Conservation (phyloP, 1,284 basidiomycete species). For the Cutaneotrichosporon sp. region DNA sequence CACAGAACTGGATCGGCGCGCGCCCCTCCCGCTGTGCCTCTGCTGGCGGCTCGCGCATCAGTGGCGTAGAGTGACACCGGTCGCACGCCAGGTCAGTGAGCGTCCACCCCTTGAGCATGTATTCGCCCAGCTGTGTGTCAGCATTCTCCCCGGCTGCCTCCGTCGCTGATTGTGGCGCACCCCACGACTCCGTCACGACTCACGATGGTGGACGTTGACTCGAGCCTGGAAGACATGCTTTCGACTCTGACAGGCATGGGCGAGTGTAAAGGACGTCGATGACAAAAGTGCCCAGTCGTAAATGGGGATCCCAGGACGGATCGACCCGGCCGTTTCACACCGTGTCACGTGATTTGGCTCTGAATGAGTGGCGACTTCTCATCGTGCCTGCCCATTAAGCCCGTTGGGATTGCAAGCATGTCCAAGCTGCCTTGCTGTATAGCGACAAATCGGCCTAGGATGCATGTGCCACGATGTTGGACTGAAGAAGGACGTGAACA, state of each 20-base stretch:
- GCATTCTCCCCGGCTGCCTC: background rate
- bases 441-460: too few relatives aligned
- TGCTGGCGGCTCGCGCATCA: conserved; percentile 44
- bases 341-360: too few relatives aligned
- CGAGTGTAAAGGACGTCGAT: background rate
- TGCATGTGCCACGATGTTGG: too few relatives aligned
- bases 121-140: conserved; percentile 44
- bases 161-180: too few relatives aligned
- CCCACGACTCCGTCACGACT: conserved; percentile 9
- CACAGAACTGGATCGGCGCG: conserved; percentile 44
- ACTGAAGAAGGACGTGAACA: too few relatives aligned
- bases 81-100: conserved; percentile 45
- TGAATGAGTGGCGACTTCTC: too few relatives aligned
- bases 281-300: background rate
- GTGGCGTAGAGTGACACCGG: conserved; percentile 37
- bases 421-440: too few relatives aligned
- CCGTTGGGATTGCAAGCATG: too few relatives aligned
- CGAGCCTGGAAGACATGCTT: conserved; percentile 36
- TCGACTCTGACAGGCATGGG: conserved; percentile 26
- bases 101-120: conserved; percentile 50
- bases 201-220: conserved; percentile 40
- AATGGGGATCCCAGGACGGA: too few relatives aligned
- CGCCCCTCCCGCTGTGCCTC: conserved; percentile 27
- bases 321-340: too few relatives aligned
- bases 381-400: too few relatives aligned